These are phyloP conservation scores for Borovskyia barvae DNA, from an alignment of 208 protist genomes.

Conservation along the genomic window DNA sequence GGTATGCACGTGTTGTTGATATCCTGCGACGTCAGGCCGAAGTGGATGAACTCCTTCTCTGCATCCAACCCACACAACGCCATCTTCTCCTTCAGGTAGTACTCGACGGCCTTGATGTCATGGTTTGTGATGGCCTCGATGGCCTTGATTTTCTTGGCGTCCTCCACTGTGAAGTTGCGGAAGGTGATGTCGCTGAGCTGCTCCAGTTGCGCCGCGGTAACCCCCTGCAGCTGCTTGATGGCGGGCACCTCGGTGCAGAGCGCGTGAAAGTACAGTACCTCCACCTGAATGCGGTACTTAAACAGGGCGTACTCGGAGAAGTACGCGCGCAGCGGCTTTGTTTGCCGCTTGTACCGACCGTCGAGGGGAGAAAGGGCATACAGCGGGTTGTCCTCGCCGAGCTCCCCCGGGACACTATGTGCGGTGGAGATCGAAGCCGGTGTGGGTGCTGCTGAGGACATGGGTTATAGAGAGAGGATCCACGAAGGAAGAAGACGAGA, in stretches of 20 bases:
- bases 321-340: constrained; percentile 66
- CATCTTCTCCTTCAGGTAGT: constrained; percentile 95
- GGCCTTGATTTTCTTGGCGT: constrained; percentile 88
- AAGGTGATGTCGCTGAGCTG: constrained; percentile 53
- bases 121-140: constrained; percentile 95
- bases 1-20: constrained; percentile 97
- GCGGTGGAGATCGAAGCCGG: constrained; percentile 13
- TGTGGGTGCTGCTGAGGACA: neutral
- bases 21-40: constrained; percentile 97
- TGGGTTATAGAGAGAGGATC: neutral
- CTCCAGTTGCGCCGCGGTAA: constrained; percentile 53
- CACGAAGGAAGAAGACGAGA: neutral
- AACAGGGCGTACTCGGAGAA: constrained; percentile 94
- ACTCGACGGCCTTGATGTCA: constrained; percentile 97
- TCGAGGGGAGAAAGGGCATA: constrained; percentile 92
- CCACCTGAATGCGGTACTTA: constrained; percentile 90
- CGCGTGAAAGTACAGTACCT: constrained; percentile 91
- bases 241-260: constrained; percentile 62
- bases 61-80: constrained; percentile 46
- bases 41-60: constrained; percentile 95
- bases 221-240: constrained; percentile 47
- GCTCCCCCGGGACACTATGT: constrained; percentile 26
- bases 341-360: constrained; percentile 89
- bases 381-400: constrained; percentile 50
- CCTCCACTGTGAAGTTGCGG: constrained; percentile 72